phyloP scores from a whole-genome alignment of 1,284 basidiomycete genomes.

The Apiotrichum gracile region DNA sequence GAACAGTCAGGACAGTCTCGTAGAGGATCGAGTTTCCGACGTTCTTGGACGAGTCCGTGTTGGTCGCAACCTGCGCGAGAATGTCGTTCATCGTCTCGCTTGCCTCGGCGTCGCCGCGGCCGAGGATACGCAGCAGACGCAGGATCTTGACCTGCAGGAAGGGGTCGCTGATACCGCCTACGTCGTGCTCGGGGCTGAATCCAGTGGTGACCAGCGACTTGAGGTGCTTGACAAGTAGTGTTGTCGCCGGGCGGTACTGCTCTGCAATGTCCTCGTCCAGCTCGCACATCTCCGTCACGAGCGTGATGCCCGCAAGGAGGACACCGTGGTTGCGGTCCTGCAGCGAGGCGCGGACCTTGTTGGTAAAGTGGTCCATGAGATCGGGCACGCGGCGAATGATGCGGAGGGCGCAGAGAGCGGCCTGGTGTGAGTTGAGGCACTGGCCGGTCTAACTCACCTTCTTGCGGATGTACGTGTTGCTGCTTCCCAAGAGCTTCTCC shows the following conservation, averaged over 20 bases:
- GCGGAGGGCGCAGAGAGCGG: slow-evolving; percentile 91
- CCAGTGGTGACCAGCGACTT: slow-evolving; percentile 94
- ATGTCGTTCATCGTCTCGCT: slow-evolving; percentile 99
- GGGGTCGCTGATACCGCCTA: slow-evolving; percentile 98
- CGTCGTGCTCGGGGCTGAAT: slow-evolving; percentile 98
- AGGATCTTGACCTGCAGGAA: slow-evolving; percentile 97
- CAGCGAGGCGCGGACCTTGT: slow-evolving; percentile 82
- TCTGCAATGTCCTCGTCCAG: slow-evolving; percentile 66
- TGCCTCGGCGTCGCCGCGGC: slow-evolving; percentile 74
- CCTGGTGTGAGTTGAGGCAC: slow-evolving; percentile 52
- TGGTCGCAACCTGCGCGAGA: slow-evolving; percentile 93
- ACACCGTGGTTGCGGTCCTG: slow-evolving; percentile 98
- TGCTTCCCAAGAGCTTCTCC: slow-evolving; percentile 93
- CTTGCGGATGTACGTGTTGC: slow-evolving; percentile 97
- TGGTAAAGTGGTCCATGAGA: slow-evolving; percentile 84
- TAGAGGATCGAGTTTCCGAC: slow-evolving; percentile 98
- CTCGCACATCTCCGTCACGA: slow-evolving; percentile 92
- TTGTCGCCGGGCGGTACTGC: slow-evolving; percentile 91
- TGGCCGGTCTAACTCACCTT: slow-evolving; percentile 62
- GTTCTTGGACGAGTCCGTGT: slow-evolving; percentile 96
- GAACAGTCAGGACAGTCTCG: slow-evolving; percentile 94
- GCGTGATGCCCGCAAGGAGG: slow-evolving; percentile 83
- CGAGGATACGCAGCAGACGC: slow-evolving; percentile 84
- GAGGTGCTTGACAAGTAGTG: slow-evolving; percentile 87
- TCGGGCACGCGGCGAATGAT: slow-evolving; percentile 97